A percentile compares a stretch with the other conserved stretches of the same genome.
Evolutionary conservation across 2,329 filamentous ascomycete genomes (phyloP).

Genomic region (Rasamsonia emersonii): DNA sequence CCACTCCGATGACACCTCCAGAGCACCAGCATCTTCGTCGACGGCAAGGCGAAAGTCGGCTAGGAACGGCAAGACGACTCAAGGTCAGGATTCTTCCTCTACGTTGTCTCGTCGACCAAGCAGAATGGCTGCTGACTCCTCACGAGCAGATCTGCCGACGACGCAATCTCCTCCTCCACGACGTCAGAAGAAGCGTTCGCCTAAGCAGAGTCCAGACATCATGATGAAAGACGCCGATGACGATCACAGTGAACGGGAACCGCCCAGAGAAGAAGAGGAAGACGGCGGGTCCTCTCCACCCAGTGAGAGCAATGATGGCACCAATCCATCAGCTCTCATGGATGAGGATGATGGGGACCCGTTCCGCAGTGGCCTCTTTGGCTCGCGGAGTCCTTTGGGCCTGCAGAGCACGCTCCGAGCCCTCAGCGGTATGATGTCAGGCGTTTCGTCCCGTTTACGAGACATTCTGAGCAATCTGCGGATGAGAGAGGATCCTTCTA

Average conservation of each 20-base stretch:
- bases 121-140: slow-evolving; percentile 12
- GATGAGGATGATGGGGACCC: slow-evolving; percentile 54
- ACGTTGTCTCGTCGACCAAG: slow-evolving; percentile 1
- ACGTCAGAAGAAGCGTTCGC: slow-evolving; percentile 46
- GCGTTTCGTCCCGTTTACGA: slow-evolving; percentile 68
- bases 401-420: slow-evolving; percentile 77
- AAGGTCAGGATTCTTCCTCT: slow-evolving; percentile 33
- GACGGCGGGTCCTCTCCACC: slow-evolving; percentile 50
- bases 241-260: slow-evolving; percentile 31
- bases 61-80: slow-evolving; percentile 57
- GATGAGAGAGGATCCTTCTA: slow-evolving; percentile 73
- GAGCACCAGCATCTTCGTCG: slow-evolving; percentile 46
- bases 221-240: slow-evolving; percentile 64
- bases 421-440: slow-evolving; percentile 84
- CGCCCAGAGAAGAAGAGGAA: slow-evolving; percentile 19
- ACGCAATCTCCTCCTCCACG: slow-evolving; percentile 29
- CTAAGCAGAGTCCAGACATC: slow-evolving; percentile 54
- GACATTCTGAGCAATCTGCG: slow-evolving; percentile 68
- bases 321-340: slow-evolving; percentile 37
- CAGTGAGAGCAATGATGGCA: slow-evolving; percentile 60
- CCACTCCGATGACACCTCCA: slow-evolving; percentile 55
- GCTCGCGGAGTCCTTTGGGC: slow-evolving; percentile 53
- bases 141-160: slow-evolving; percentile 24
- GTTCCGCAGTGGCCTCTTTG: slow-evolving; percentile 56
- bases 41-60: slow-evolving; percentile 65